These are phyloP conservation scores for Vinca minor DNA, from an alignment of 257 asterid species.

Conservation along the genomic window DNA sequence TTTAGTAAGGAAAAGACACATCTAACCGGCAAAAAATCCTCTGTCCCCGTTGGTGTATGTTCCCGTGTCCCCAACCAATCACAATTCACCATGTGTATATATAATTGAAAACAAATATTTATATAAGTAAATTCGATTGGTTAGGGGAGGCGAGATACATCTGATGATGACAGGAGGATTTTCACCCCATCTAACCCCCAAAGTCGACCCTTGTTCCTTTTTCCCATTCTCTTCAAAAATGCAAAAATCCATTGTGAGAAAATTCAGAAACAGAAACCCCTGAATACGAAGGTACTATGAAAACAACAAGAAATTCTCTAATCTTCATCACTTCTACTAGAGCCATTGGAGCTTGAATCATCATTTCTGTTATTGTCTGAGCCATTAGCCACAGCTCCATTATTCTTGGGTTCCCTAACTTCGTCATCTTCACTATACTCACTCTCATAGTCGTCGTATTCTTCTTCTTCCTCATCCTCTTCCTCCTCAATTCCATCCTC, in stretches of 20 bases:
- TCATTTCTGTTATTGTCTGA: conserved; percentile 29
- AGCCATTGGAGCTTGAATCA: conserved; percentile 51
- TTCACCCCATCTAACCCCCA: background rate
- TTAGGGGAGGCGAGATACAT: no score
- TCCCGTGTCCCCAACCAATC: no score
- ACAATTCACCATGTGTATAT: no score
- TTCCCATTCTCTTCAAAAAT: conserved; percentile 4
- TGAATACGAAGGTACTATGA: background rate
- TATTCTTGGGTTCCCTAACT: conserved; percentile 35
- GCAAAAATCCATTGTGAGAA: background rate
- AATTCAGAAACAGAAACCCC: background rate
- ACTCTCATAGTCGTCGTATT: conserved; percentile 83
- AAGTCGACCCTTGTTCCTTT: background rate
- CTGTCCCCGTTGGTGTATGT: no score
- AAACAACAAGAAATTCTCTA: conserved; percentile 6
- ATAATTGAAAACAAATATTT: no score
- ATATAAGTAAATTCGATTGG: no score
- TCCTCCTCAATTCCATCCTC: conserved; percentile 91
- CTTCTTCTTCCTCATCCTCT: conserved; percentile 78
- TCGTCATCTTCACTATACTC: conserved; percentile 95
- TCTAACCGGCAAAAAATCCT: no score
- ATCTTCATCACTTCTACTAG: conserved; percentile 58
- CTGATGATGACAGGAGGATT: no score
- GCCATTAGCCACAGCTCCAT: conserved; percentile 47
- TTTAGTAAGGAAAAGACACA: no score